These are phyloP conservation scores for Santalum album DNA, from an alignment of 164 flowering plant species.

Conservation along the genomic window DNA sequence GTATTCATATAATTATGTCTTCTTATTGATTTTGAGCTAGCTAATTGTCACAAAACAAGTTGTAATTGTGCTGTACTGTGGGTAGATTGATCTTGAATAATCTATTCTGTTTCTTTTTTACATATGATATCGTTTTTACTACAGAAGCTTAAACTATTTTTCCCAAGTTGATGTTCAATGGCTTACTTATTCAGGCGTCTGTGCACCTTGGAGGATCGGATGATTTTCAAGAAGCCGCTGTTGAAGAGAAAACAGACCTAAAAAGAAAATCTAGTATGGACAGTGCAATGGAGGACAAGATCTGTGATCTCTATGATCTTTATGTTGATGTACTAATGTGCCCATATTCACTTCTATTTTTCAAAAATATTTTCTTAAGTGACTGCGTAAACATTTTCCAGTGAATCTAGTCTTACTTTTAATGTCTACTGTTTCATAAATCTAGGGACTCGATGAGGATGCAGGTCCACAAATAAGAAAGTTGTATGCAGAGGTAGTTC, in stretches of 20 bases:
- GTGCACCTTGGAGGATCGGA: slow-evolving; percentile 56
- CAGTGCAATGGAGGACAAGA: slow-evolving; percentile 71
- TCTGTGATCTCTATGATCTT: slow-evolving; percentile 90
- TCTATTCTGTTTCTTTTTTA: no score
- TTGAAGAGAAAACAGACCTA: slow-evolving; percentile 44
- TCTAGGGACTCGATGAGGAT: slow-evolving; percentile 89
- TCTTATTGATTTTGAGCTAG: no score
- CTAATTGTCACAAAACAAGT: no score
- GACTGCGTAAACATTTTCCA: background rate
- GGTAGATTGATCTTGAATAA: no score
- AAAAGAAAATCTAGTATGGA: slow-evolving; percentile 60
- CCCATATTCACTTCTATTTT: background rate
- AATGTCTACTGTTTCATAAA: slow-evolving; percentile 1
- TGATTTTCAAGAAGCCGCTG: slow-evolving; percentile 54
- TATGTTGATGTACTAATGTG: slow-evolving; percentile 64
- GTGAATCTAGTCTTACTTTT: background rate
- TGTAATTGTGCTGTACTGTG: no score
- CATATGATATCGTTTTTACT: no score
- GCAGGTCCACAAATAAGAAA: slow-evolving; percentile 75
- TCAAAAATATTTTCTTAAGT: background rate
- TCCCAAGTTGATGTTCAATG: background rate
- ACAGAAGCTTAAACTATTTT: no score
- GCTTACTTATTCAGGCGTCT: slow-evolving; percentile 29
- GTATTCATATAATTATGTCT: no score
- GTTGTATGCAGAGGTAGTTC: slow-evolving; percentile 79